Evolutionary conservation across 1,284 basidiomycete genomes (phyloP), one percentile per base, ranked within the genome.

Genomic region (Pulveroboletus sp.): DNA sequence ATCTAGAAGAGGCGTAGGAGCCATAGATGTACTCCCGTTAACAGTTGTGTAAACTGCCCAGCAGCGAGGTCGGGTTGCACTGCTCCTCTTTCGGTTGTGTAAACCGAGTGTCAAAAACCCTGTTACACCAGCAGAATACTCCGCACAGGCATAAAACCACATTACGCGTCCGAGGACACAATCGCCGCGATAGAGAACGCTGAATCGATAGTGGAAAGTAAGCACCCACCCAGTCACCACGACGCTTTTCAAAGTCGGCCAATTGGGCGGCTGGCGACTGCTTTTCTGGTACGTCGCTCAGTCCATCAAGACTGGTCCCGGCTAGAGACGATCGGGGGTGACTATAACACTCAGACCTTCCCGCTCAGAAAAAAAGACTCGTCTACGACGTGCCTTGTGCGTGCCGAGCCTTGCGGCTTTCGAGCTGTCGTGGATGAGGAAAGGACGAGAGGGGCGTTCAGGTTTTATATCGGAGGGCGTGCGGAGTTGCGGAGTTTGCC

Each of bases 341-440:
- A 78, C 70, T 75, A 62, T 61, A 73, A 80, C 74, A 68, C 81
- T 83, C 83, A 83, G 82, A 84, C 81, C 81, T 82, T 84, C 80
- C 81, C 80, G 78, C 81, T 82, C 79, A 77, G 72, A 63, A 79
- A 54, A 46, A 66, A 60, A 71, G 72, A 74, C 55, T 59, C 60
- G 58, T 40, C 25, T 29, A 26, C 17, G 17, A 53, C 60, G 45
- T 49, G 67, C 68, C 70, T 69, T 74, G 78, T 80, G 58, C 66
- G 81, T 72, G 62, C 68, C 76, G 78, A 83, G 80, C 77, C 62
- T 79, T 76, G 80, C 72, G 75, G 79, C 81, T 72, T 83, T 83
- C 69, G 70, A 70, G 73, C 76, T 79, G 77, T 73, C 63, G 65
- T 68, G 64, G 56, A 54, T 43, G 45, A 43, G 55, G 43, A 46